Evolutionary conservation across 768 basidiomycete genomes (phyloP), one percentile per base, ranked within the genome.

Genomic region (Podaxis sp.): DNA sequence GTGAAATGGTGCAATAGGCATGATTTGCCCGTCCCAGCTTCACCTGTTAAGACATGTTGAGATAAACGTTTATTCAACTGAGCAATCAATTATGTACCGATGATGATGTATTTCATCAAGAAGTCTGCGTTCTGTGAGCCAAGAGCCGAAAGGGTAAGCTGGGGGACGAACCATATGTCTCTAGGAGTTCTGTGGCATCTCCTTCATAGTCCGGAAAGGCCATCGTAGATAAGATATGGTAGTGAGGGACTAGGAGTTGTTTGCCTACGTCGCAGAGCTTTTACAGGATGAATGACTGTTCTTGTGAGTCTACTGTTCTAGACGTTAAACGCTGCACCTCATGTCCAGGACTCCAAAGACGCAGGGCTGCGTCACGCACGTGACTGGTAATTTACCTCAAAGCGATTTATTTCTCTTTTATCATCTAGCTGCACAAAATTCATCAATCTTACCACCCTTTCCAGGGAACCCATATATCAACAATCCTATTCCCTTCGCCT

Each of bases 91-190:
- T 26, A 12, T 38, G 63, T 67, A 93, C 96, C 96, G 70, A 98
- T 94, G 68, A 99, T 86, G 72, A 98, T 97, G 77, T 95, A 95
- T 80, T 99, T 99, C 88, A 98, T 94, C 67, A 99, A 85, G 75
- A 97, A 99, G 78, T 99, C 97, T 97, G 75, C 50, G 61, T 62
- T 50, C 15, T 67, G 51, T 64, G 46, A 62, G 60, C 65, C 71
- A 67, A 67, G 57, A 64, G 63, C 56, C 61, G 55, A 62, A 37
- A 26, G 37, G 22, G 41, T 37, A 15, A 20, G 33, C 58, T 28
- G 56, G 33, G 44, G 20, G 53, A 53, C 41, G 64, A 83, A 95
- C 95, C 95, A 75, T 98, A 98, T 65, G 95, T 94, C 77, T 97
- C 95, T 67, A 96, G 74, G 54, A 98, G 85, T 74, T 98, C 95